Evolutionary conservation across 2,329 filamentous ascomycete genomes (phyloP).

Genomic region (Eutypa lata): DNA sequence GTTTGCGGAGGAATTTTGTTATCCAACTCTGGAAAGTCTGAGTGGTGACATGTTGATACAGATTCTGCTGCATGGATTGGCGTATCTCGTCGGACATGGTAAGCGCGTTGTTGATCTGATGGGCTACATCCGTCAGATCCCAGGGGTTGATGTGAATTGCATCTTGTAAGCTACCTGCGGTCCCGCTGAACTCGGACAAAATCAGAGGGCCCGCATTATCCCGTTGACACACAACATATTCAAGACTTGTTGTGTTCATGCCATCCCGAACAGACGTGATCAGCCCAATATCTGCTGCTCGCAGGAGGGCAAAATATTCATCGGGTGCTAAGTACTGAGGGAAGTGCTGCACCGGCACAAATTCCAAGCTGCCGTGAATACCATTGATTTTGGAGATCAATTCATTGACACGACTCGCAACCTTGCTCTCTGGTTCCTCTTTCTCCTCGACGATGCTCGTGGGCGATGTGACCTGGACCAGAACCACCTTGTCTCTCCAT

Average conservation of each 20-base stretch:
- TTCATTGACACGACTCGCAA: constrained; percentile 85
- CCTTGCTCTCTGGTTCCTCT: constrained; percentile 74
- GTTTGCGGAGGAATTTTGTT: constrained; percentile 70
- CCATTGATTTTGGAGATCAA: constrained; percentile 91
- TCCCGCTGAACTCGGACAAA: constrained; percentile 94
- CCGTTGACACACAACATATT: constrained; percentile 91
- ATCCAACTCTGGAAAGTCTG: constrained; percentile 89
- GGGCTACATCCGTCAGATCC: constrained; percentile 81
- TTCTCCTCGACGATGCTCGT: constrained; percentile 76
- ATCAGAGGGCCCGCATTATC: constrained; percentile 85
- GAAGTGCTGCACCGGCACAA: constrained; percentile 90
- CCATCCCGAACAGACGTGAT: constrained; percentile 96
- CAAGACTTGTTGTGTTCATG: constrained; percentile 96
- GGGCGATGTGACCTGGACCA: constrained; percentile 93
- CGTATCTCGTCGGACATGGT: constrained; percentile 69
- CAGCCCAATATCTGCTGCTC: constrained; percentile 84
- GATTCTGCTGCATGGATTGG: constrained; percentile 64
- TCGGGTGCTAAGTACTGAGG: constrained; percentile 86
- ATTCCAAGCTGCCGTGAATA: constrained; percentile 80
- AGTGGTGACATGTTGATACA: constrained; percentile 80
- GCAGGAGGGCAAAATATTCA: constrained; percentile 92
- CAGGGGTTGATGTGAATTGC: constrained; percentile 97
- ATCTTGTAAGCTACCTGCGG: constrained; percentile 77
- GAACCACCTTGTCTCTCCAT: constrained; percentile 86
- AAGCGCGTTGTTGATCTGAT: constrained; percentile 77